Evolutionary conservation across 306 rosid species (phyloP).

Genomic region (Heteromeles arbutifolia): DNA sequence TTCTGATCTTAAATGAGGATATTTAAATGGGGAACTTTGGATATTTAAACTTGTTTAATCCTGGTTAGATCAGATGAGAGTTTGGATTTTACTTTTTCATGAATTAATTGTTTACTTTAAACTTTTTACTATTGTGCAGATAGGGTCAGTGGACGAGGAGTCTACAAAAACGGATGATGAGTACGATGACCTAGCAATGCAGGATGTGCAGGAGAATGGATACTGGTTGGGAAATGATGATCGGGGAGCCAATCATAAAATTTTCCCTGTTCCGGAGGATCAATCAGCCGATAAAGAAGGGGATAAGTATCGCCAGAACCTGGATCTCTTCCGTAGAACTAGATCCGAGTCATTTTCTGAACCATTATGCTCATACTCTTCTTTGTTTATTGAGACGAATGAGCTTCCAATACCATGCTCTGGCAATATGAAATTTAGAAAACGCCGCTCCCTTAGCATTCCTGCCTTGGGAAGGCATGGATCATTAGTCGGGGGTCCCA

Average conservation of each 20-base stretch:
- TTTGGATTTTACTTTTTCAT: not conserved
- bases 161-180: constrained; percentile 93
- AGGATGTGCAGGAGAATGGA: constrained; percentile 47
- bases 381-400: constrained; percentile 38
- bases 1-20: not conserved
- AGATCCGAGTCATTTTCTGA: constrained; percentile 48
- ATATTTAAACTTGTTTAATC: not conserved
- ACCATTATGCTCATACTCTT: constrained; percentile 40
- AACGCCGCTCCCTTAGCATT: constrained; percentile 74
- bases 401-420: constrained; percentile 37
- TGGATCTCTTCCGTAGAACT: constrained; percentile 45
- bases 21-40: not conserved
- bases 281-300: constrained; percentile 23
- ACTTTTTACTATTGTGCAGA: constrained; percentile 26
- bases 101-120: not conserved
- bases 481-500: constrained; percentile 43
- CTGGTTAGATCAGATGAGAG: not conserved
- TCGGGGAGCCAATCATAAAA: constrained; percentile 26
- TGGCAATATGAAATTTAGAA: constrained; percentile 44
- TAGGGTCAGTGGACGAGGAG: constrained; percentile 93
- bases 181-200: constrained; percentile 91
- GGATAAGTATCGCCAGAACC: constrained; percentile 40
- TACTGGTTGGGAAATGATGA: constrained; percentile 53
- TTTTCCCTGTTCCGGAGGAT: constrained; percentile 16
- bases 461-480: constrained; percentile 57